phyloP scores from a whole-genome alignment of 1,284 basidiomycete genomes.

The Sparassis latifolia region DNA sequence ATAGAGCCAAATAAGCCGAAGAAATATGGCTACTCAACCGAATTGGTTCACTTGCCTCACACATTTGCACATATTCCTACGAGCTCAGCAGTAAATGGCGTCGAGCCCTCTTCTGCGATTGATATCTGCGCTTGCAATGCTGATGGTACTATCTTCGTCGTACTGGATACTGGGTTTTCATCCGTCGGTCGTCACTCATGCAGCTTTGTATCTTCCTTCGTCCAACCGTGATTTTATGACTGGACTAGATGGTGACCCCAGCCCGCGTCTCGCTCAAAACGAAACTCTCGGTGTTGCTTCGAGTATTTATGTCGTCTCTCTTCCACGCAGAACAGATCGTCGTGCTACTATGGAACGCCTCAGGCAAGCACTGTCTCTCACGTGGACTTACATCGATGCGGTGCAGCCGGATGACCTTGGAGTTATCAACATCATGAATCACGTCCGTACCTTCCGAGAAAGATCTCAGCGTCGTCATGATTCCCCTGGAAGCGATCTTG shows the following conservation, averaged over 20 bases:
- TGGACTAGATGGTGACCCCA: too few species aligned
- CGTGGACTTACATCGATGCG: conserved; percentile 52
- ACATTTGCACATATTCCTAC: neutral
- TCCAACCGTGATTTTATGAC: too few species aligned
- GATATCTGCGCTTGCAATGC: too few species aligned
- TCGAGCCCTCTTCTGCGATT: neutral
- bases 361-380: conserved; percentile 34
- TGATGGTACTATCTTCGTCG: too few species aligned
- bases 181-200: too few species aligned
- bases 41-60: too few species aligned
- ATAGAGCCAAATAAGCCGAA: too few species aligned
- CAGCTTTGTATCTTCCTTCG: too few species aligned
- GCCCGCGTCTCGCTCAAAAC: neutral
- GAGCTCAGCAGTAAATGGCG: neutral
- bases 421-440: conserved; percentile 34
- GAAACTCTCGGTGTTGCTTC: conserved; percentile 23
- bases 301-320: conserved; percentile 52
- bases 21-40: too few species aligned
- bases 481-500: neutral
- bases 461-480: neutral
- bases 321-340: conserved; percentile 45
- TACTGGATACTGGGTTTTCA: too few species aligned
- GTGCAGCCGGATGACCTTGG: conserved; percentile 30
- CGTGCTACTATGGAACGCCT: conserved; percentile 49
- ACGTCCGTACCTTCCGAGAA: conserved; percentile 32